Conservation (phyloP, 2,329 filamentous ascomycete genomes). For the Magnaporthales sp. region DNA sequence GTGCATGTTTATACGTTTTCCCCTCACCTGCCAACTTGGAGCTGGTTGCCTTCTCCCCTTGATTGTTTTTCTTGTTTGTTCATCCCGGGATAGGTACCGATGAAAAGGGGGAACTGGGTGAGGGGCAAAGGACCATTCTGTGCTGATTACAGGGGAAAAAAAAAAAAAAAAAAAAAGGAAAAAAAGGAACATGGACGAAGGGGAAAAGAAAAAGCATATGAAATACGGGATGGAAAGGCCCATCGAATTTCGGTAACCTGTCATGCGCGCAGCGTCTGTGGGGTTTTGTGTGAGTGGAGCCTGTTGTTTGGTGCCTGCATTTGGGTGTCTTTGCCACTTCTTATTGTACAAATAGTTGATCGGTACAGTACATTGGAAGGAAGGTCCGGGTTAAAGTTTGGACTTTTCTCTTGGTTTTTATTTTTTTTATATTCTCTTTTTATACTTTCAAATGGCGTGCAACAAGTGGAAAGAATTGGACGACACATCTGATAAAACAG, state of each 20-base stretch:
- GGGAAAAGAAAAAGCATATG: neutral
- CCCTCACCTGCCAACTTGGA: neutral
- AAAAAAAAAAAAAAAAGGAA: neutral
- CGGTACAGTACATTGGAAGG: neutral
- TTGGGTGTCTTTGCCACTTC: neutral
- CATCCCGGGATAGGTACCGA: neutral
- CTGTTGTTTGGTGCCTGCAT: neutral
- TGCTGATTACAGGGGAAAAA: neutral
- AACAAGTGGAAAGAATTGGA: neutral
- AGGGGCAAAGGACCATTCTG: too few relatives aligned
- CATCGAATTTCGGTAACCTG: neutral
- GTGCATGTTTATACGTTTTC: neutral
- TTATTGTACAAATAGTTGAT: neutral
- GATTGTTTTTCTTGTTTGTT: neutral
- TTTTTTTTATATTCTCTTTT: neutral
- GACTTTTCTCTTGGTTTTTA: neutral
- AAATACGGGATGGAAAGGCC: neutral
- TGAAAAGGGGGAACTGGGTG: neutral
- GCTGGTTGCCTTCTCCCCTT: neutral
- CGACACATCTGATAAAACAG: neutral
- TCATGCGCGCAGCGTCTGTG: neutral
- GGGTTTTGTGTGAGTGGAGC: neutral
- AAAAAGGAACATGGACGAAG: neutral
- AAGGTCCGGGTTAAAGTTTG: neutral
- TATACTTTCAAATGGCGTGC: neutral